Base-by-base conservation (phyloP, 176 grass and related monocot species). In the Hordeum vulgare region DNA sequence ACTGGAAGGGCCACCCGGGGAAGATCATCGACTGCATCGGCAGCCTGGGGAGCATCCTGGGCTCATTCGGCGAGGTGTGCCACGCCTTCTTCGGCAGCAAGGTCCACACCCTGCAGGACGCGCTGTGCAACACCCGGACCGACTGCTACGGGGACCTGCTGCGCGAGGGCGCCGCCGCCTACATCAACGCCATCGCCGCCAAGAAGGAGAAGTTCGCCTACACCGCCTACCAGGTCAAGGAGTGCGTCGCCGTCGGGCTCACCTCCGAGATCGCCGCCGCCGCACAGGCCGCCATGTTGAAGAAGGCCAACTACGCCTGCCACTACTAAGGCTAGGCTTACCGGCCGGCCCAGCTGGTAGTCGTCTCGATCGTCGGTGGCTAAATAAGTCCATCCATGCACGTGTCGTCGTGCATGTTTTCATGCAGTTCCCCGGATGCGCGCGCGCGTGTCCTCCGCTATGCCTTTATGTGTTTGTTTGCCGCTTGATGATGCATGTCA, bases 101-200 rank as follows among this genome's bases (percentile, higher is more conserved):
- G 81, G 5, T 88, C 31, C 58, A 85, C 56, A 95, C 83, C 39
- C 78, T 95, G n/a, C 56, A 90, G 60, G 96, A 98, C 63, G 96
- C 96, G 39, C 81, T 98, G 74, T 76, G 89, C 81, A 95, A 91
- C 84, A 64, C 85, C 25, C 81, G 89, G 39, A 86, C 9, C 28
- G 93, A 93, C 84, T 88, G 89, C 74, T 85, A 91, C 74, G 91
- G 96, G 60, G 90, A 90, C 72, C 91, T 98, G 39, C 90, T 95
- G 35, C 89, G 87, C 0, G 93, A 98, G 76, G 96, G 93, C 61
- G 90, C 96, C 36, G 96, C 96, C 36, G 87, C 96, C 0, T 94
- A 86, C 65, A 94, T 98, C 87, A 98, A 98, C 87, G 86, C 96
- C 74, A 14, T 93, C 66, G 92, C 84, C 58, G 64, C 86, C 74